A percentile compares a stretch with the other conserved stretches of the same genome.
Evolutionary conservation across 108 stramenopile species (phyloP).

Genomic region (Nannochloropsis oceanica): DNA sequence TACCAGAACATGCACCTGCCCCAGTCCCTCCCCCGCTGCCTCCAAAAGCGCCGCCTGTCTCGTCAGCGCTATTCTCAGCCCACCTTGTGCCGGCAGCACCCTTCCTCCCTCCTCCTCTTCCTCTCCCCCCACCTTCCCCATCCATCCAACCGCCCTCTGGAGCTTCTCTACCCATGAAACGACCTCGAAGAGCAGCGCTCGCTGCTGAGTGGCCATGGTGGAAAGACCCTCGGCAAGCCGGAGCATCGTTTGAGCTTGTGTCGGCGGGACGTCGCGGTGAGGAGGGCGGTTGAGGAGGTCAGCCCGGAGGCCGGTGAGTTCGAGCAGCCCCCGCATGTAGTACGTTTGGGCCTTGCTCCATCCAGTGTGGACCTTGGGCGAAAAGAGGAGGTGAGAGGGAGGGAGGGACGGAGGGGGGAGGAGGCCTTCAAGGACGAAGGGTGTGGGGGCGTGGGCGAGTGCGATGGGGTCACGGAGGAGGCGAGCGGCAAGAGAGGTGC

Average conservation of each 20-base stretch:
- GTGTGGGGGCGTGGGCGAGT: not conserved
- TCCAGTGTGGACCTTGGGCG: not conserved
- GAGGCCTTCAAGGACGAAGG: not conserved
- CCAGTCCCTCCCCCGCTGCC: slow-evolving; percentile 8
- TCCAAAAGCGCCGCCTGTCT: not conserved
- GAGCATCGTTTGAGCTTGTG: not conserved
- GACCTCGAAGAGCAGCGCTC: not conserved
- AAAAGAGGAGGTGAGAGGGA: not conserved
- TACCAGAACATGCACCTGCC: slow-evolving; percentile 1
- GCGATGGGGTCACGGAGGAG: not conserved
- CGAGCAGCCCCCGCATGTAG: slow-evolving; percentile 12
- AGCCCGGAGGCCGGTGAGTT: slow-evolving; percentile 9
- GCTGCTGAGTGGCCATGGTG: not conserved
- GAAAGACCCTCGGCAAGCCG: not conserved
- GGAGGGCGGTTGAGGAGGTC: not conserved
- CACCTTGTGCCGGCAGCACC: not conserved
- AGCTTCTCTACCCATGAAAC: not conserved
- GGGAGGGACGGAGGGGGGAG: not conserved
- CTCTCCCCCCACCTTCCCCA: not conserved
- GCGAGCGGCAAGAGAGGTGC: not conserved
- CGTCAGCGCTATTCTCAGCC: not conserved
- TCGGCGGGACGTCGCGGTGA: not conserved
- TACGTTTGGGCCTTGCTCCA: not conserved
- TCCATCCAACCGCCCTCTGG: not conserved
- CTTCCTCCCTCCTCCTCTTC: not conserved